phyloP scores from a whole-genome alignment of 2,329 filamentous ascomycete genomes.

The Colletotrichum shisoi region DNA sequence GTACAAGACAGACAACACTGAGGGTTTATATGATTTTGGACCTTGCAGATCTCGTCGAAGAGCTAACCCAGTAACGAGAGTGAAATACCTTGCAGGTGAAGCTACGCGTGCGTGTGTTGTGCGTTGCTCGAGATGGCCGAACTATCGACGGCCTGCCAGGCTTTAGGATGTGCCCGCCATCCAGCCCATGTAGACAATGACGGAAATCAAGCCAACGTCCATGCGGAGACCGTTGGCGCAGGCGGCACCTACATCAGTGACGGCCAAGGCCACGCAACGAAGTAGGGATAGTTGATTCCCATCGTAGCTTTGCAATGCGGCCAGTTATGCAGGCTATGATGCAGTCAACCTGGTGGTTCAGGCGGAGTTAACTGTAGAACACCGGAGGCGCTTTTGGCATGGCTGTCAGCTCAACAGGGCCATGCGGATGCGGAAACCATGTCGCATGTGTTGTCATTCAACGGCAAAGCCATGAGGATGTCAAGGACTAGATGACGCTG shows the following conservation, averaged over 20 bases:
- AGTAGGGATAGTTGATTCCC: background rate
- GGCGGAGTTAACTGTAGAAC: background rate
- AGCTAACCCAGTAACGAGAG: no score
- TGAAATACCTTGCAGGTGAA: no score
- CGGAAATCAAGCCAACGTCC: background rate
- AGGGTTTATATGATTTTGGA: background rate
- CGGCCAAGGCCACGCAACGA: background rate
- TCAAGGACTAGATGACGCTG: no score
- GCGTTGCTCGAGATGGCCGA: background rate
- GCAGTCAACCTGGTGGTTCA: background rate
- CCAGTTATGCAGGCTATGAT: background rate
- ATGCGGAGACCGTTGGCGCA: background rate
- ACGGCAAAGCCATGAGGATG: background rate
- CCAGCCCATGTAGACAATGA: background rate
- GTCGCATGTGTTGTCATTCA: background rate
- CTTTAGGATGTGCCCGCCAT: no score
- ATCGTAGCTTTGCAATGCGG: background rate
- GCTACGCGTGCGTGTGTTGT: background rate
- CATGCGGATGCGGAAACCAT: background rate
- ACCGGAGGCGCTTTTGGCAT: no score
- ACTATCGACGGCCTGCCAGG: background rate
- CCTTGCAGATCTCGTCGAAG: background rate
- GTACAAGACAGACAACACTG: background rate
- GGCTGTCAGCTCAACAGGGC: no score
- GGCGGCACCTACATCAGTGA: background rate